phyloP scores from a whole-genome alignment of 1,284 basidiomycete species.

The Caloboletus firmus region DNA sequence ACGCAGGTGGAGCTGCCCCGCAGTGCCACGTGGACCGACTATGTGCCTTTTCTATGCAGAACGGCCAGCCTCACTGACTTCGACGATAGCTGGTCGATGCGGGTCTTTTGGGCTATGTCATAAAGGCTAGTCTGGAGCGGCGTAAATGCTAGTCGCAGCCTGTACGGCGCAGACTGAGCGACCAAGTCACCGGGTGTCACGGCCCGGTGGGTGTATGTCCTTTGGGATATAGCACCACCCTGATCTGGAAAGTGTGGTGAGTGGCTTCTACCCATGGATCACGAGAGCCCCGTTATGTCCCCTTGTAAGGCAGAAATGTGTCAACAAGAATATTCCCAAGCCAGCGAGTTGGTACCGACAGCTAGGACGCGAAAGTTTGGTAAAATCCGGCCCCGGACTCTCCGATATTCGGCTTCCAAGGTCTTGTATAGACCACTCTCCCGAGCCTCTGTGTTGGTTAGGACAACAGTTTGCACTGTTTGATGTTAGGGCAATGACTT shows the following conservation, averaged over 20 bases:
- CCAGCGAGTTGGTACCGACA: conserved; percentile 14
- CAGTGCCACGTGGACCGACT: conserved; percentile 23
- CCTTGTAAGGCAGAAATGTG: conserved; percentile 21
- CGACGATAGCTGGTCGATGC: conserved; percentile 24
- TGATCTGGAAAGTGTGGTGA: conserved; percentile 27
- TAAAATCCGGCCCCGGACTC: conserved; percentile 15
- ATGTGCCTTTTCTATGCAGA: conserved; percentile 21
- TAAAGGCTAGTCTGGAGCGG: conserved; percentile 11
- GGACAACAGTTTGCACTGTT: conserved; percentile 20
- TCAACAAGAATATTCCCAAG: conserved; percentile 20
- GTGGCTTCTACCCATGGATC: too few species aligned
- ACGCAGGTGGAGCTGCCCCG: conserved; percentile 5
- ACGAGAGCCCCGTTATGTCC: not conserved
- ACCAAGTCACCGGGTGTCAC: conserved; percentile 31
- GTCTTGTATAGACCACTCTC: conserved; percentile 21
- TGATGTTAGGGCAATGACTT: conserved; percentile 21
- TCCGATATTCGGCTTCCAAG: conserved; percentile 12
- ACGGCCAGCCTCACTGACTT: conserved; percentile 16
- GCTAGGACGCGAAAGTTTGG: conserved; percentile 22
- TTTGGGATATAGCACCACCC: conserved; percentile 15
- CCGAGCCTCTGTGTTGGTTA: conserved; percentile 13
- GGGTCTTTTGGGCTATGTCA: conserved; percentile 1
- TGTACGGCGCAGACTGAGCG: not conserved
- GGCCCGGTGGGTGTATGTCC: conserved; percentile 17
- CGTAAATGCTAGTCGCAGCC: conserved; percentile 4